phyloP scores from a whole-genome alignment of 345 rosid genomes.

The Rhodamnia rubescens region DNA sequence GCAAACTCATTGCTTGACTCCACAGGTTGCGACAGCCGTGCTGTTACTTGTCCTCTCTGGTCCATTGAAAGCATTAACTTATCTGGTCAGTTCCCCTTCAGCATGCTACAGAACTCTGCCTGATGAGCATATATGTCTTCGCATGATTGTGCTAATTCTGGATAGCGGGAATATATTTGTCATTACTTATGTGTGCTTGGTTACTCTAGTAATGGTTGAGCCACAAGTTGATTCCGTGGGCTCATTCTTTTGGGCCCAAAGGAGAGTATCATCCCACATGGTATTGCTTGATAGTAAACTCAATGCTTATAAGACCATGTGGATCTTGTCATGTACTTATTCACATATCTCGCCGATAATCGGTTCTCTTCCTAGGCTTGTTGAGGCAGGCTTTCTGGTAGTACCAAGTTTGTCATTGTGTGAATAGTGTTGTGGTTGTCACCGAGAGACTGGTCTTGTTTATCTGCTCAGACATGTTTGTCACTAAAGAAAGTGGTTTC shows the following conservation, averaged over 20 bases:
- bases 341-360: background rate
- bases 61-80: constrained; percentile 77
- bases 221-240: background rate
- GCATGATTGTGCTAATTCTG: background rate
- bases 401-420: background rate
- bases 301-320: background rate
- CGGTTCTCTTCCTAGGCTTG: background rate
- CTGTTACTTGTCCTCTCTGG: constrained; percentile 82
- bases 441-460: background rate
- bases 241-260: background rate
- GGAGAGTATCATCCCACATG: background rate
- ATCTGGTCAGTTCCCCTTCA: constrained; percentile 47
- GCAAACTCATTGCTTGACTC: background rate
- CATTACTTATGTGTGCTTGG: background rate
- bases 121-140: background rate
- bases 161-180: background rate
- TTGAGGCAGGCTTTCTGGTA: background rate
- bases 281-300: background rate
- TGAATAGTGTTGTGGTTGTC: background rate
- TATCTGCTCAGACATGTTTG: background rate
- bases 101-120: background rate
- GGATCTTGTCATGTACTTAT: background rate
- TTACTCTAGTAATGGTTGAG: background rate
- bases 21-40: constrained; percentile 83
- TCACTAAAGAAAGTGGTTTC: background rate